These are phyloP conservation scores for Flammula alnicola DNA, from an alignment of 1,284 basidiomycete species.

Conservation along the genomic window DNA sequence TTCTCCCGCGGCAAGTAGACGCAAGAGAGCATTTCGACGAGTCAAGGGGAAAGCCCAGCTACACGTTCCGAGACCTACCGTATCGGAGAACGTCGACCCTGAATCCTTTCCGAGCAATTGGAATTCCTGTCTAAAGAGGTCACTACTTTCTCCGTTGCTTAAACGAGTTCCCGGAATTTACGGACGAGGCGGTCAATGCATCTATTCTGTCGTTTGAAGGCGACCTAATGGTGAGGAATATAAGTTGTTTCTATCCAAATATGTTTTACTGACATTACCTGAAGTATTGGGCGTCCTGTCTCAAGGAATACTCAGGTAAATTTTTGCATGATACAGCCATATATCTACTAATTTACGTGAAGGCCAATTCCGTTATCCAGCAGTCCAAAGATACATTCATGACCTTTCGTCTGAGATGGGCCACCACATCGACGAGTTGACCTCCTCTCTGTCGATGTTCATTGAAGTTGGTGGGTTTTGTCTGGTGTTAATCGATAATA, in stretches of 20 bases:
- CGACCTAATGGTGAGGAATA: slow-evolving; percentile 59
- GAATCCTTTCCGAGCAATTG: slow-evolving; percentile 70
- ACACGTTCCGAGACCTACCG: slow-evolving; percentile 54
- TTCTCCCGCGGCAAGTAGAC: slow-evolving; percentile 33
- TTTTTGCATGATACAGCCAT: not conserved
- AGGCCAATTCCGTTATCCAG: slow-evolving; percentile 73
- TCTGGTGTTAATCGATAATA: not conserved
- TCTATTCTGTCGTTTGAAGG: slow-evolving; percentile 68
- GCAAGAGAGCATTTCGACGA: slow-evolving; percentile 33
- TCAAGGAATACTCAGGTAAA: slow-evolving; percentile 62
- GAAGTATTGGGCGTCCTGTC: slow-evolving; percentile 73
- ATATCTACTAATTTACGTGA: slow-evolving; percentile 6
- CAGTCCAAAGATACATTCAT: slow-evolving; percentile 74
- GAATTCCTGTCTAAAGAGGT: slow-evolving; percentile 63
- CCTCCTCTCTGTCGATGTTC: slow-evolving; percentile 66
- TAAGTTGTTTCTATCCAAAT: not conserved
- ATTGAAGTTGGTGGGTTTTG: slow-evolving; percentile 67
- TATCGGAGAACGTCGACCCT: slow-evolving; percentile 59
- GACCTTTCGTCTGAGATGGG: slow-evolving; percentile 72
- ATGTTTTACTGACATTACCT: slow-evolving; percentile 12
- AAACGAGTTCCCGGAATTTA: slow-evolving; percentile 78
- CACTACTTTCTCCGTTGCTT: slow-evolving; percentile 66
- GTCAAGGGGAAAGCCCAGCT: slow-evolving; percentile 44
- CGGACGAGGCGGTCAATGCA: slow-evolving; percentile 70
- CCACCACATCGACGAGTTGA: slow-evolving; percentile 70